Evolutionary conservation across 768 basidiomycete genomes (phyloP).

Genomic region (Hebeloma cylindrosporum): DNA sequence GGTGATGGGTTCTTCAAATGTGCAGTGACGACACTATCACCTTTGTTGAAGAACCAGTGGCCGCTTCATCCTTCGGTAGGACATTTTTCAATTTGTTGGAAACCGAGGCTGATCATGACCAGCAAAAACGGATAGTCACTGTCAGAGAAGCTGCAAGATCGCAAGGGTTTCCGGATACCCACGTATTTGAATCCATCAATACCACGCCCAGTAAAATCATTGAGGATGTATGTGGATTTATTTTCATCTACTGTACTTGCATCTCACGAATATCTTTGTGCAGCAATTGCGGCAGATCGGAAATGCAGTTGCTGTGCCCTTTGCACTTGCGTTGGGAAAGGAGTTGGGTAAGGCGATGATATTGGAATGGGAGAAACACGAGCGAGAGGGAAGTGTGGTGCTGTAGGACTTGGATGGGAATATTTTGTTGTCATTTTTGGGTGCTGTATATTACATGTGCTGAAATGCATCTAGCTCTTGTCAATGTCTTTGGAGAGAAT

Average conservation of each 20-base stretch:
- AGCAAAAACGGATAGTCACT: conserved; percentile 74
- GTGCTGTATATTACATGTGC: not conserved
- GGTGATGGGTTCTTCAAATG: conserved; percentile 57
- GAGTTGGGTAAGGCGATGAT: conserved; percentile 45
- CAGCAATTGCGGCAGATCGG: conserved; percentile 80
- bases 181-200: conserved; percentile 56
- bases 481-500: conserved; percentile 55
- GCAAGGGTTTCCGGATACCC: conserved; percentile 77
- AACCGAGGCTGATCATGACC: not conserved
- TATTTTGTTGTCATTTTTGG: conserved; percentile 5
- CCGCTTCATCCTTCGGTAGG: conserved; percentile 44
- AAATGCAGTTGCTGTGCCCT: conserved; percentile 74
- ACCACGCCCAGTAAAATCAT: conserved; percentile 33
- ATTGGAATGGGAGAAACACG: conserved; percentile 43
- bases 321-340: conserved; percentile 63
- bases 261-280: conserved; percentile 5
- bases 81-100: not conserved
- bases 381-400: conserved; percentile 46
- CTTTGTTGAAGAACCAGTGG: conserved; percentile 48
- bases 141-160: conserved; percentile 70
- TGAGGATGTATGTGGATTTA: conserved; percentile 48
- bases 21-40: conserved; percentile 56
- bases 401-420: conserved; percentile 24
- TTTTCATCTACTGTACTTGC: not conserved
- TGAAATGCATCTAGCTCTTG: not conserved